phyloP scores from a whole-genome alignment of 148 eudicot species.

The Rhododendron simsii region DNA sequence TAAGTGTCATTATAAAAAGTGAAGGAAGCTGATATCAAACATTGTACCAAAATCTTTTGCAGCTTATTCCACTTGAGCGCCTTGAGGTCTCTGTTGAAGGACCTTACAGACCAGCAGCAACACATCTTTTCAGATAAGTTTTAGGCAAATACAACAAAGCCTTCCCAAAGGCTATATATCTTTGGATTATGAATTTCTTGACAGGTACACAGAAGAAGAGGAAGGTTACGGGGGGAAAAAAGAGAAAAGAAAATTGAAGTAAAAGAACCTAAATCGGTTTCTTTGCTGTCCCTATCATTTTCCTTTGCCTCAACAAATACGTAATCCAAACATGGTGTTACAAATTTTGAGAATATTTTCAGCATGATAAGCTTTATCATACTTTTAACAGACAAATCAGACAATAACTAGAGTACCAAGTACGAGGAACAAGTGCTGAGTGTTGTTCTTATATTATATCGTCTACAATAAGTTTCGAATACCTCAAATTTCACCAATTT shows the following conservation, averaged over 20 bases:
- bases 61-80: slow-evolving; percentile 27
- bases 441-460: neutral
- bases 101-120: slow-evolving; percentile 66
- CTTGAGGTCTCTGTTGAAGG: slow-evolving; percentile 70
- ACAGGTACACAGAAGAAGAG: neutral
- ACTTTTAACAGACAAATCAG: neutral
- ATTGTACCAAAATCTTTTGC: slow-evolving; percentile 32
- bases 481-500: too few relatives aligned
- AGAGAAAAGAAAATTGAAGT: neutral
- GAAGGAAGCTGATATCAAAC: slow-evolving; percentile 66
- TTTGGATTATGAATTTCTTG: neutral
- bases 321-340: neutral
- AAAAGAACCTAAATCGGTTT: neutral
- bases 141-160: neutral
- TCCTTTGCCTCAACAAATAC: neutral
- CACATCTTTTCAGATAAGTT: slow-evolving; percentile 49
- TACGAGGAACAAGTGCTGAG: neutral
- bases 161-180: neutral
- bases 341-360: neutral
- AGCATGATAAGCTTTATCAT: neutral
- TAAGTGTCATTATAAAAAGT: slow-evolving; percentile 59
- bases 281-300: neutral
- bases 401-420: neutral
- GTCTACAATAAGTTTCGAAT: too few relatives aligned
- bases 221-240: neutral